Conservation (phyloP, 2,329 filamentous ascomycete genomes). For the Ceratocystis harringtonii region DNA sequence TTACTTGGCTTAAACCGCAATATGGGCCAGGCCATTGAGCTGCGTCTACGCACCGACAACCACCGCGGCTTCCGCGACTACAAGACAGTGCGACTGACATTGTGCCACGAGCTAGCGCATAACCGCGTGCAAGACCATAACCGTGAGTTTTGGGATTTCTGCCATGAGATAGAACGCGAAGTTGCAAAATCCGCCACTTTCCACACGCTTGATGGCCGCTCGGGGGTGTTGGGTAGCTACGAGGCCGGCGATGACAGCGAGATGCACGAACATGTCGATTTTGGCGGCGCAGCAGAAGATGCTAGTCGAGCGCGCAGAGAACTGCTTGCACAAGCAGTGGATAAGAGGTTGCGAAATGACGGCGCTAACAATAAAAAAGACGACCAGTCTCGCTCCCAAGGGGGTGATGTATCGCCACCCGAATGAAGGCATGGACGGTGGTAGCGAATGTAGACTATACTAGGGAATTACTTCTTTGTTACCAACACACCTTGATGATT, state of each 20-base stretch:
- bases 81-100: slow-evolving; percentile 72
- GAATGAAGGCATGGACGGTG: background rate
- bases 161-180: slow-evolving; percentile 72
- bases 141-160: slow-evolving; percentile 76
- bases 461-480: no score
- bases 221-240: slow-evolving; percentile 35
- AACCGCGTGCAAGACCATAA: slow-evolving; percentile 81
- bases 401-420: background rate
- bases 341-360: slow-evolving; percentile 35
- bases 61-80: slow-evolving; percentile 92
- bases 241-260: slow-evolving; percentile 36
- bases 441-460: background rate
- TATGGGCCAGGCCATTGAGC: slow-evolving; percentile 73
- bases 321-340: slow-evolving; percentile 57
- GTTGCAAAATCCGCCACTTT: slow-evolving; percentile 44
- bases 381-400: background rate
- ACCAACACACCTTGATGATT: no score
- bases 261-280: slow-evolving; percentile 55
- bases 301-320: slow-evolving; percentile 52
- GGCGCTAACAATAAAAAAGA: background rate
- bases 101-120: slow-evolving; percentile 91
- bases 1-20: slow-evolving; percentile 82
- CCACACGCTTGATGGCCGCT: slow-evolving; percentile 41
- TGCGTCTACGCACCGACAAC: slow-evolving; percentile 80
- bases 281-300: slow-evolving; percentile 45